A percentile compares a stretch with the other conserved stretches of the same genome.
These are phyloP conservation scores for Globisporangium nodosum DNA, from an alignment of 352 stramenopile species.

Conservation along the genomic window DNA sequence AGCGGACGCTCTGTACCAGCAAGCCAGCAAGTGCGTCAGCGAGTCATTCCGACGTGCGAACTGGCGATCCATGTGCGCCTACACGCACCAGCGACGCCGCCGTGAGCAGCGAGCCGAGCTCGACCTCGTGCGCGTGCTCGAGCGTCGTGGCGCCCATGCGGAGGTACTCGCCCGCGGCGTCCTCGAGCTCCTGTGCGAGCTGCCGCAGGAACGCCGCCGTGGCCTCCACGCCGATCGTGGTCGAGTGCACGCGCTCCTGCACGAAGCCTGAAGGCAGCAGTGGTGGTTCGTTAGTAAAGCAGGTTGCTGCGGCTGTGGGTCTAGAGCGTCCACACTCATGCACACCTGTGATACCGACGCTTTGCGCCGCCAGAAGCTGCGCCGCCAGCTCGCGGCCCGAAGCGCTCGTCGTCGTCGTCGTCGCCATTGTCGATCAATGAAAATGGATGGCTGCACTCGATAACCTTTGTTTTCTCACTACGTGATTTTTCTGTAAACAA, in stretches of 20 bases:
- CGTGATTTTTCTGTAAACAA: too few relatives aligned
- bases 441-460: slow-evolving; percentile 4
- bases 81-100: slow-evolving; percentile 43
- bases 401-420: slow-evolving; percentile 5
- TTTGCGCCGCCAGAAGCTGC: slow-evolving; percentile 22
- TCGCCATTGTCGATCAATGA: background rate
- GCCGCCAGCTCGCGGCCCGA: slow-evolving; percentile 17
- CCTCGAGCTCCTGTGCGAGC: slow-evolving; percentile 60
- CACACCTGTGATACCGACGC: slow-evolving; percentile 24
- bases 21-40: background rate
- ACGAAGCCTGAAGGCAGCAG: slow-evolving; percentile 59
- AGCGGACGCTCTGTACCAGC: slow-evolving; percentile 48
- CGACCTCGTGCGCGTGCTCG: slow-evolving; percentile 52
- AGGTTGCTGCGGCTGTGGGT: background rate
- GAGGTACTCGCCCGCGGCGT: slow-evolving; percentile 34
- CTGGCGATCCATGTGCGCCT: background rate
- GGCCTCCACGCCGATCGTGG: slow-evolving; percentile 43
- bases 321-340: background rate
- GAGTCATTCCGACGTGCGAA: background rate
- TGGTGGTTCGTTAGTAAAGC: background rate
- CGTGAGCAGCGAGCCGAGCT: slow-evolving; percentile 66
- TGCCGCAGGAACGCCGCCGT: slow-evolving; percentile 60
- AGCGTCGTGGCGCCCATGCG: slow-evolving; percentile 10
- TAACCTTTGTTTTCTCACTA: background rate
- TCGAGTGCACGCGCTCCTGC: slow-evolving; percentile 75